Conservation (phyloP, 495 filamentous ascomycete species). For the Tetracladium setigerum region DNA sequence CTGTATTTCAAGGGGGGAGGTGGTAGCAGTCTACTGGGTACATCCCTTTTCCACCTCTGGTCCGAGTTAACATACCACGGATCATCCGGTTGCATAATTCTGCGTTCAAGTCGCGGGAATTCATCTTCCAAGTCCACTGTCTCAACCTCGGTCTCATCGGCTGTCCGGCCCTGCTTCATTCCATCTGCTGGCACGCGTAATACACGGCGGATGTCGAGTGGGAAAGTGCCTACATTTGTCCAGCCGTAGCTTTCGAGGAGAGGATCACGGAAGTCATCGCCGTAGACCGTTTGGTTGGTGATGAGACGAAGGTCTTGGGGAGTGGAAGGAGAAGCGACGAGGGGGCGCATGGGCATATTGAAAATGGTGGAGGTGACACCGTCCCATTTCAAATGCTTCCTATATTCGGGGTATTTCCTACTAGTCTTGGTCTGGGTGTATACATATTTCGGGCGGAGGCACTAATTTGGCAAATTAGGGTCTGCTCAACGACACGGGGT, state of each 20-base stretch:
- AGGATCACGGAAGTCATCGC: slow-evolving; percentile 6
- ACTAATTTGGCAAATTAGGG: slow-evolving; percentile 2
- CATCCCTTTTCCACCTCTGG: slow-evolving; percentile 3
- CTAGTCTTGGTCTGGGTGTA: not conserved
- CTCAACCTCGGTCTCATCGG: too few species aligned
- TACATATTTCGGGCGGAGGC: slow-evolving; percentile 3
- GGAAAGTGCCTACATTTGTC: not conserved
- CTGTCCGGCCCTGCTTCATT: not conserved
- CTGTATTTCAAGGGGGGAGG: not conserved
- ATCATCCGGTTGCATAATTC: slow-evolving; percentile 7
- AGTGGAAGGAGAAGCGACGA: not conserved
- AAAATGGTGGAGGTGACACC: slow-evolving; percentile 17
- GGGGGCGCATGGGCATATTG: slow-evolving; percentile 18
- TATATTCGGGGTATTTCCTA: not conserved
- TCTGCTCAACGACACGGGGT: too few species aligned
- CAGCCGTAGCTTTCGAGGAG: not conserved
- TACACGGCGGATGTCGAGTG: slow-evolving; percentile 15
- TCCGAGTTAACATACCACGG: slow-evolving; percentile 15
- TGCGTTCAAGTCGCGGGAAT: not conserved
- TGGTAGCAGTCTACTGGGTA: slow-evolving; percentile 8
- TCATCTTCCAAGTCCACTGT: not conserved
- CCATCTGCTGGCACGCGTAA: not conserved
- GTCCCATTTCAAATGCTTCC: slow-evolving; percentile 19
- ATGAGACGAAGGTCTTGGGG: not conserved
- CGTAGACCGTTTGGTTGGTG: not conserved